These are phyloP conservation scores for Penicillium sp. DNA, from an alignment of 2,329 filamentous ascomycete genomes.

Conservation along the genomic window DNA sequence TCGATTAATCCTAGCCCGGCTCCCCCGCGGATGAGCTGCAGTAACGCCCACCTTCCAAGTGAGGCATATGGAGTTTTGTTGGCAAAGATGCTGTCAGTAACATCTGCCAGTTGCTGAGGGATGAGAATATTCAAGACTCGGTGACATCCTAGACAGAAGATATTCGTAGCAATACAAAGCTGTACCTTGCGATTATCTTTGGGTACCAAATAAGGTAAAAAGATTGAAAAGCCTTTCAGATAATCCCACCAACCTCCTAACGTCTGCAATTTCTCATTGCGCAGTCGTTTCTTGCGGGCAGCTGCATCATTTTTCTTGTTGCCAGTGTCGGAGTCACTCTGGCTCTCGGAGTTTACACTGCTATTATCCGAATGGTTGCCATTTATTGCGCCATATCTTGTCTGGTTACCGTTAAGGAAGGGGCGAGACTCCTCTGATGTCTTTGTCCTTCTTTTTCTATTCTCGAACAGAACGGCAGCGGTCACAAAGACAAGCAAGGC, in stretches of 20 bases:
- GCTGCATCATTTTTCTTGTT: constrained; percentile 1
- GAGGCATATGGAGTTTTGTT: constrained; percentile 5
- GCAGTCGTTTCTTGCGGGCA: constrained; percentile 3
- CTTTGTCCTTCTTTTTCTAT: constrained; percentile 1
- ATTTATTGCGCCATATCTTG: constrained; percentile 4
- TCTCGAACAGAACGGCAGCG: not conserved
- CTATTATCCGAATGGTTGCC: constrained; percentile 2
- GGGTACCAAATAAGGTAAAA: constrained; percentile 10
- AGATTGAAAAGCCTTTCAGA: constrained; percentile 5
- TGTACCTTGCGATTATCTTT: constrained; percentile 4
- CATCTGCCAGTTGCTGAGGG: constrained; percentile 8
- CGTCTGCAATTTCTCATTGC: constrained; percentile 4
- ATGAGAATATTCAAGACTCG: constrained; percentile 8
- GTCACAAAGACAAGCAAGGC: not conserved
- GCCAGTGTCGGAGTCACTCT: constrained; percentile 4
- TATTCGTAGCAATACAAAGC: constrained; percentile 2
- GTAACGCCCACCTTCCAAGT: constrained; percentile 6
- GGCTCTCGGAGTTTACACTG: constrained; percentile 3
- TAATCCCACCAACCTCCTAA: constrained; percentile 8
- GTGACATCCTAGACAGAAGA: constrained; percentile 3
- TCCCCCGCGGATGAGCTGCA: constrained; percentile 4
- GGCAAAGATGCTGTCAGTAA: constrained; percentile 10
- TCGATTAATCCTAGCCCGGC: constrained; percentile 3
- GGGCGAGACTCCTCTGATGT: constrained; percentile 2
- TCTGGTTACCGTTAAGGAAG: constrained; percentile 3